These are phyloP conservation scores for Botrytis deweyae DNA, from an alignment of 2,329 filamentous ascomycete genomes.

Conservation along the genomic window DNA sequence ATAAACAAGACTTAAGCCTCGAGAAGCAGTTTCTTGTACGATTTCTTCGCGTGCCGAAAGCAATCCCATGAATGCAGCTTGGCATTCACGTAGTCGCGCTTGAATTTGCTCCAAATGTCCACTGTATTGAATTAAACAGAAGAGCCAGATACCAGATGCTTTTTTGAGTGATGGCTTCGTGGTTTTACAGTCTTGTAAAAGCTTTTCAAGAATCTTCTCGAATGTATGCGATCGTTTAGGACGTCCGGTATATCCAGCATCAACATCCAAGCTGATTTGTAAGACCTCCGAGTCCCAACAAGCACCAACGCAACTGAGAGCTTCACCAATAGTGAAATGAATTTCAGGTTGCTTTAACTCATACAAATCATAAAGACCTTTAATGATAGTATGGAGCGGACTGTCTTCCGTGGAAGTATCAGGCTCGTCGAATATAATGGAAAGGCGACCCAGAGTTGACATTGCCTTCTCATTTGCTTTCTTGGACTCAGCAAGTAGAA, in stretches of 20 bases:
- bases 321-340: conserved; percentile 88
- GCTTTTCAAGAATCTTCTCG: conserved; percentile 57
- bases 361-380: conserved; percentile 71
- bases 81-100: conserved; percentile 70
- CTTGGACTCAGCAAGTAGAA: conserved; percentile 68
- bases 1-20: conserved; percentile 89
- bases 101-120: conserved; percentile 76
- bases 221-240: conserved; percentile 43
- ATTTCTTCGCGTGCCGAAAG: conserved; percentile 87
- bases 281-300: conserved; percentile 84
- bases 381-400: conserved; percentile 56
- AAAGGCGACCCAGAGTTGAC: conserved; percentile 73
- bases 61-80: conserved; percentile 83
- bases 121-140: conserved; percentile 88
- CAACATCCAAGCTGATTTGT: conserved; percentile 72
- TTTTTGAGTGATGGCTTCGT: conserved; percentile 89
- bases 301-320: conserved; percentile 72
- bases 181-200: conserved; percentile 74
- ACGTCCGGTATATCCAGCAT: conserved; percentile 49
- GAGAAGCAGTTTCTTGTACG: conserved; percentile 91
- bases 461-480: conserved; percentile 82
- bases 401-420: conserved; percentile 39
- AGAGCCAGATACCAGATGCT: conserved; percentile 91
- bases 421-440: conserved; percentile 57
- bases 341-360: conserved; percentile 84